These are phyloP conservation scores for Boletellus ananas DNA, from an alignment of 768 basidiomycete species.

Conservation along the genomic window DNA sequence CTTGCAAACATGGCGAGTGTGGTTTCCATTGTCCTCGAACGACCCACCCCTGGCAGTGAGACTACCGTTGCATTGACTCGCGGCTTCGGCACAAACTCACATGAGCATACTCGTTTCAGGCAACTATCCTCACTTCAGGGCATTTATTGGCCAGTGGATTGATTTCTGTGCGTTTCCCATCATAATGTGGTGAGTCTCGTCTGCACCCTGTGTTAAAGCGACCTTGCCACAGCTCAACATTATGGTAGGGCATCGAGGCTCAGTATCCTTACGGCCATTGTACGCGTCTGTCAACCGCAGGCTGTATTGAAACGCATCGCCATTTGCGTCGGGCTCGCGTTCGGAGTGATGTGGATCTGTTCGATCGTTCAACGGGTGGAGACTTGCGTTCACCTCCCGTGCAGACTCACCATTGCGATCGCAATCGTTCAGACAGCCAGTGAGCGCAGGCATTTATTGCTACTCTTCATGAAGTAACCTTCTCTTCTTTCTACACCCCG, in stretches of 20 bases:
- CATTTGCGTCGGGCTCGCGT: constrained; percentile 4
- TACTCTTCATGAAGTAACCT: background rate
- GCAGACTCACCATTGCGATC: background rate
- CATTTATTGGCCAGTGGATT: constrained; percentile 2
- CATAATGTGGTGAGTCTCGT: constrained; percentile 6
- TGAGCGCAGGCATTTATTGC: background rate
- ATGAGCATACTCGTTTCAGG: background rate
- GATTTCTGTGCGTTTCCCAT: constrained; percentile 1
- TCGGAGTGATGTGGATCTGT: constrained; percentile 12
- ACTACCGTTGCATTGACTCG: background rate
- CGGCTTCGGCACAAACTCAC: background rate
- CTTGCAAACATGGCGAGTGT: background rate
- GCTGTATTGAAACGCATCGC: background rate
- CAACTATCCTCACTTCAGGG: background rate
- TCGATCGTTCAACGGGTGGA: constrained; percentile 3
- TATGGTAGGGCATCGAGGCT: constrained; percentile 13
- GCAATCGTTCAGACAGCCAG: constrained; percentile 12
- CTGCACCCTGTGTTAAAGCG: too few species aligned
- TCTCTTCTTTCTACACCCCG: background rate
- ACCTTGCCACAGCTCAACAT: background rate
- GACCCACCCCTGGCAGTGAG: background rate
- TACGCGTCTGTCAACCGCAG: constrained; percentile 11
- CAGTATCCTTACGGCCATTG: constrained; percentile 15
- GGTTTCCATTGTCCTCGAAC: background rate
- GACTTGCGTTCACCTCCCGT: background rate